These are phyloP conservation scores for Rubus parviflorus DNA, from an alignment of 306 rosid species.

Conservation along the genomic window DNA sequence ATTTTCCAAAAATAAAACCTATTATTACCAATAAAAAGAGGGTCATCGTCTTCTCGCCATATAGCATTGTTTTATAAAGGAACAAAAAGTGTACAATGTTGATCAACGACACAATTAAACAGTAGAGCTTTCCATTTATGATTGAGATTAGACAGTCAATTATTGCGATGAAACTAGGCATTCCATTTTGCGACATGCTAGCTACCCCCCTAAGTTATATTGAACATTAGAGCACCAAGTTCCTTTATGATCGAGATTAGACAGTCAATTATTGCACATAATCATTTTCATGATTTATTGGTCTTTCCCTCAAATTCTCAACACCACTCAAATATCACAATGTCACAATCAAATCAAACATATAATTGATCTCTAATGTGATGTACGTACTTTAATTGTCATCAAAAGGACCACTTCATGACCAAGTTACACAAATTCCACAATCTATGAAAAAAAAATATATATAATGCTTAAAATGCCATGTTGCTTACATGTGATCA, in stretches of 20 bases:
- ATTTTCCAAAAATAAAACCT: too few relatives aligned
- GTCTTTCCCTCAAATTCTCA: background rate
- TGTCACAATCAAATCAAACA: constrained; percentile 32
- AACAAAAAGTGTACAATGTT: too few relatives aligned
- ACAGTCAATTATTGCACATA: background rate
- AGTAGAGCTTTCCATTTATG: too few relatives aligned
- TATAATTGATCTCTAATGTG: constrained; percentile 29
- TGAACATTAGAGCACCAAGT: background rate
- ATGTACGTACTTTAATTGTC: constrained; percentile 8
- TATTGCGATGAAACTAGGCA: background rate
- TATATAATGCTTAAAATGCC: too few relatives aligned
- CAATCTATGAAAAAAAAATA: background rate
- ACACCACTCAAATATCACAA: constrained; percentile 19
- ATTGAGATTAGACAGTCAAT: too few relatives aligned
- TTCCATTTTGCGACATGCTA: too few relatives aligned
- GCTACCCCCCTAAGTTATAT: background rate
- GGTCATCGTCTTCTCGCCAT: too few relatives aligned
- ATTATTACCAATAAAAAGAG: too few relatives aligned
- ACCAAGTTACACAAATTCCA: constrained; percentile 8
- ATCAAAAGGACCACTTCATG: constrained; percentile 45
- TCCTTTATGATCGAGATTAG: constrained; percentile 9
- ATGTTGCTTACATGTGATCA: constrained; percentile 37
- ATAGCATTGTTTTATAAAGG: too few relatives aligned
- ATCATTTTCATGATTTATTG: background rate
- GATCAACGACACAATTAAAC: too few relatives aligned